phyloP scores from a whole-genome alignment of 2,329 filamentous ascomycete genomes.

The Cladophialophora chaetospira region DNA sequence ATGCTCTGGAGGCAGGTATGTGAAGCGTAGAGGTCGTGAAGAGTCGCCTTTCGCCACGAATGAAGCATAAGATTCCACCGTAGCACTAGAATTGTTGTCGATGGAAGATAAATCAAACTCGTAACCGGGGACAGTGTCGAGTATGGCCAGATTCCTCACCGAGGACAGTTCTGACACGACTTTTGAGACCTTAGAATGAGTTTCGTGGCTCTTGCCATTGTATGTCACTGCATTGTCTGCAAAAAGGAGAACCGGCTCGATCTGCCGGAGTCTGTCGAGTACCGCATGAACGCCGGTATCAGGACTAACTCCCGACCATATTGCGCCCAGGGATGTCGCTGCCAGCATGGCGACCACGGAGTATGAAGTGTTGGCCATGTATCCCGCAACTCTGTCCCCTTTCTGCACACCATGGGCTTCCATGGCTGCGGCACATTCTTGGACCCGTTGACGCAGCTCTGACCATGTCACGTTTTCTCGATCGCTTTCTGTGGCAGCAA shows the following conservation, averaged over 20 bases:
- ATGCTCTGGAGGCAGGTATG: conserved; percentile 78
- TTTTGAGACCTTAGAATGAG: conserved; percentile 74
- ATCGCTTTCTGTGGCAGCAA: conserved; percentile 76
- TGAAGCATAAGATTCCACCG: conserved; percentile 44
- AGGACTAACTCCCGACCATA: conserved; percentile 92
- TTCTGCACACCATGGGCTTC: conserved; percentile 64
- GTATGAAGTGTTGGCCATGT: conserved; percentile 86
- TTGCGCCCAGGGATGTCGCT: conserved; percentile 75
- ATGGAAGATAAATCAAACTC: conserved; percentile 41
- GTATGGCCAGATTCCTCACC: conserved; percentile 71
- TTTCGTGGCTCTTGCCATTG: conserved; percentile 87
- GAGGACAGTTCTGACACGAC: conserved; percentile 69
- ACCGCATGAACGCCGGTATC: conserved; percentile 92
- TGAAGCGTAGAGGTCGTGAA: conserved; percentile 61
- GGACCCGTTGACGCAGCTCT: conserved; percentile 75
- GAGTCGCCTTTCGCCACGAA: conserved; percentile 50
- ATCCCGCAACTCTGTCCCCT: conserved; percentile 67
- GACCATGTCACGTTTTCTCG: conserved; percentile 73
- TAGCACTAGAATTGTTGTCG: conserved; percentile 39
- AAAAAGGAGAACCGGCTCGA: conserved; percentile 79
- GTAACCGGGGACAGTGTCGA: conserved; percentile 62
- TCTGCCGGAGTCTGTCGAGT: conserved; percentile 81
- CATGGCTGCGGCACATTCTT: conserved; percentile 70
- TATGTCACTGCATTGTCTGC: conserved; percentile 87
- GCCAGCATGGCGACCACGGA: conserved; percentile 87